phyloP scores from a whole-genome alignment of 2,329 filamentous ascomycete genomes.

The Fusarium coicis region DNA sequence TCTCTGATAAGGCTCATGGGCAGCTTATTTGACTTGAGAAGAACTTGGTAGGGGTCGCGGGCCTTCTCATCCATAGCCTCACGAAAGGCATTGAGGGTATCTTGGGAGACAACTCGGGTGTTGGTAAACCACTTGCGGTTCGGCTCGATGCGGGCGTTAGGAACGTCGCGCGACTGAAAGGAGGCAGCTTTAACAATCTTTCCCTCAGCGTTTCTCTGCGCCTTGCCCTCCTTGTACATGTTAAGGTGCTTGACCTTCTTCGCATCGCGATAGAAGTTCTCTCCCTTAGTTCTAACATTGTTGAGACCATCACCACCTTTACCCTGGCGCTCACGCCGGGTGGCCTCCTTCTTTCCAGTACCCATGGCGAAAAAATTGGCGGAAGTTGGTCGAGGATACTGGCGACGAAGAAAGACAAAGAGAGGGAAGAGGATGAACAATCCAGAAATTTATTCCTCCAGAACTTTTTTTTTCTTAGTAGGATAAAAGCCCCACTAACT shows the following conservation, averaged over 20 bases:
- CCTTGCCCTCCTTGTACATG: constrained; percentile 89
- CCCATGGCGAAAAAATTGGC: constrained; percentile 70
- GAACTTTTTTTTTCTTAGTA: constrained; percentile 42
- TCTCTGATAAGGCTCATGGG: constrained; percentile 95
- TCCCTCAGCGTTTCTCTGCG: constrained; percentile 83
- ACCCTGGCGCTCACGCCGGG: constrained; percentile 84
- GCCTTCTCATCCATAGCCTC: constrained; percentile 92
- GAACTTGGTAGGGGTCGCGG: constrained; percentile 89
- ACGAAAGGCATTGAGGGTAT: constrained; percentile 86
- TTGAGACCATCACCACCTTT: constrained; percentile 87
- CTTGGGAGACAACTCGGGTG: constrained; percentile 88
- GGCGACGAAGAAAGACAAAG: constrained; percentile 28
- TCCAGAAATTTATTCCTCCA: constrained; percentile 42
- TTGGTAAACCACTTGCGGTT: constrained; percentile 99
- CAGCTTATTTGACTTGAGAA: constrained; percentile 97
- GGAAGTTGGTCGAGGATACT: constrained; percentile 35
- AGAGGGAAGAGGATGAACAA: constrained; percentile 33
- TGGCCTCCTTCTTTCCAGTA: constrained; percentile 90
- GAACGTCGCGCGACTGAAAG: constrained; percentile 84
- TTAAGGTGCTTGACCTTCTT: constrained; percentile 92
- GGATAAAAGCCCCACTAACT: constrained; percentile 39
- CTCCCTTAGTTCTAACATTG: constrained; percentile 93
- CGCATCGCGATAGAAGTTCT: constrained; percentile 93
- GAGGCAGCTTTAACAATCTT: constrained; percentile 85
- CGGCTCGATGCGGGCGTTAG: constrained; percentile 89